These are phyloP conservation scores for Peltaster fructicola DNA, from an alignment of 2,329 filamentous ascomycete genomes.

Conservation along the genomic window DNA sequence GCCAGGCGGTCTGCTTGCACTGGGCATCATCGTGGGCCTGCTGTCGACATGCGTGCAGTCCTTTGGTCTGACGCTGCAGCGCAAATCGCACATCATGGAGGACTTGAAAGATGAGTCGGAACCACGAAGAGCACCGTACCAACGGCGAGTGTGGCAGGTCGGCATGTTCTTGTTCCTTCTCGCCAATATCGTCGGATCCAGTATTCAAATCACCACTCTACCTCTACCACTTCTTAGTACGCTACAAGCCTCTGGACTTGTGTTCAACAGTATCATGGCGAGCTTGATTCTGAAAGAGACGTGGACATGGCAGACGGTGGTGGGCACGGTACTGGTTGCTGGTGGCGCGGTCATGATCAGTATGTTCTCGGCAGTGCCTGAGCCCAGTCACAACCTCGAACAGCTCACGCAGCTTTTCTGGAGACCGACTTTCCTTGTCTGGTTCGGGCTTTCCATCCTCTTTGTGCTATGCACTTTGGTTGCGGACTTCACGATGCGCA, in stretches of 20 bases:
- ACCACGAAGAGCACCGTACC: conserved; percentile 69
- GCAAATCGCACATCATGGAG: conserved; percentile 95
- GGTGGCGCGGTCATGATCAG: conserved; percentile 81
- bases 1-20: conserved; percentile 23
- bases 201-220: conserved; percentile 91
- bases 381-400: conserved; percentile 72
- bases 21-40: conserved; percentile 85
- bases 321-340: conserved; percentile 77
- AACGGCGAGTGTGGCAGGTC: conserved; percentile 78
- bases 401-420: conserved; percentile 64
- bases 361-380: conserved; percentile 81
- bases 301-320: conserved; percentile 83
- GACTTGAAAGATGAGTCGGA: conserved; percentile 75
- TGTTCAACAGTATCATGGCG: conserved; percentile 97
- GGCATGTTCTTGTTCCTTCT: conserved; percentile 96
- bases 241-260: conserved; percentile 82
- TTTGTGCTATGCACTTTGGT: conserved; percentile 50
- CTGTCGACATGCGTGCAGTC: conserved; percentile 90
- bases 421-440: conserved; percentile 60
- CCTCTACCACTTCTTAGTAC: conserved; percentile 89
- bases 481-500: conserved; percentile 34
- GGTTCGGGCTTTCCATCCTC: conserved; percentile 70
- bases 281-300: conserved; percentile 82
- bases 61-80: conserved; percentile 83
- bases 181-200: conserved; percentile 85